Base-by-base conservation (phyloP, 2,329 filamentous ascomycete species). In the Phialemoniopsis sp. region DNA sequence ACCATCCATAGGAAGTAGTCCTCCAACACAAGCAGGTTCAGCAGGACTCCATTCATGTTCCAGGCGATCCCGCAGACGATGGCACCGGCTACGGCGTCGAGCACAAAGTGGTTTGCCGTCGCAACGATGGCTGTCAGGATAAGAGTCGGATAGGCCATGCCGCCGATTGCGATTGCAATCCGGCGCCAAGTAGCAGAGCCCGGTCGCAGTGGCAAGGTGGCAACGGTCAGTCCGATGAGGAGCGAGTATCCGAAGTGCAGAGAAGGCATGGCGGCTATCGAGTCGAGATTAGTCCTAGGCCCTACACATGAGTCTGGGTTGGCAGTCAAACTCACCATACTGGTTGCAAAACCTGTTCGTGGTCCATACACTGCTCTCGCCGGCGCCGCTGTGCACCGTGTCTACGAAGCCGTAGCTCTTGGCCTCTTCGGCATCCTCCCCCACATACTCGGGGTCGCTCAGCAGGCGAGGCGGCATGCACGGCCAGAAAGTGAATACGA, bases 191-290 rank as follows among this genome's bases (percentile, higher is more conserved):
- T 67, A 8, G 66, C 66, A 14, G 67, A 58, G 39, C 80, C 73
- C 16, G 73, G 64, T 17, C 72, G 62, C 1, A 87, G 64, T 2
- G 84, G 84, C 34, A 87, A 74, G 1, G 76, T 78, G 49, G 78
- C 75, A 41, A 87, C 72, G 4, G 83, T 87, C 12, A 87, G 61
- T 8, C 84, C 84, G 53, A 88, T 80, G 51, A 88, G 73, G 21
- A 88, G 73, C 4, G 81, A 83, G 63, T 88, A 88, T 4, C 84
- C 84, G 53, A 88, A 88, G 57, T 88, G 84, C 13, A 88, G 69
- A 0, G 80, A 85, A 1, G 84, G 84, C 84, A 88, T 88, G 8
- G 84, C 84, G 39, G 80, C 79, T 80, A 34, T 2, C 13, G 8
- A 18, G n/a, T 29, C 13, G 13, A 29, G 19, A 35, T 18, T 18